Conservation (phyloP, 257 asterid genomes). For the Capsicum chinense region DNA sequence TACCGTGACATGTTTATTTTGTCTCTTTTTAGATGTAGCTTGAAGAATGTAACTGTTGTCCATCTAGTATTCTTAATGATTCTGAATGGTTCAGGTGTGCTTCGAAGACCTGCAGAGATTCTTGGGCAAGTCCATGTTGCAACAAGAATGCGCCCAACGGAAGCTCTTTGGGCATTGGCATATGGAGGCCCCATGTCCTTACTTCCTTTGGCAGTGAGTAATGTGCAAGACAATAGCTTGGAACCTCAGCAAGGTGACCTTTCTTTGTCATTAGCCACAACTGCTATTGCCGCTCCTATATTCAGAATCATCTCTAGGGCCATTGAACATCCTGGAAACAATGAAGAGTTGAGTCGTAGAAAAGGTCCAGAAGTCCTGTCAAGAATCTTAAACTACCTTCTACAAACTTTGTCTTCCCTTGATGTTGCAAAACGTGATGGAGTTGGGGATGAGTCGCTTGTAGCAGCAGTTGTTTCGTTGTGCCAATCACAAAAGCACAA, state of each 20-base stretch:
- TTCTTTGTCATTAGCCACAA: conserved; percentile 70
- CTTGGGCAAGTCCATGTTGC: conserved; percentile 99
- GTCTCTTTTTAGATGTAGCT: background rate
- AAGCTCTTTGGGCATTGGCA: conserved; percentile 97
- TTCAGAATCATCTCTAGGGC: conserved; percentile 92
- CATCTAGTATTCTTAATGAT: conserved; percentile 7
- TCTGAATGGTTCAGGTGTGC: conserved; percentile 62
- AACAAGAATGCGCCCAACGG: conserved; percentile 85
- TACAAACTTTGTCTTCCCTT: conserved; percentile 75
- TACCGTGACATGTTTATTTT: background rate
- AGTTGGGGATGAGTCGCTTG: conserved; percentile 87
- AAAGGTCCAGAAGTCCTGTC: conserved; percentile 98
- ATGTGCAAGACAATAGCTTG: conserved; percentile 77
- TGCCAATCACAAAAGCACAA: conserved; percentile 90
- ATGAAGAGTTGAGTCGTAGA: conserved; percentile 84
- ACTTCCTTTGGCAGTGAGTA: conserved; percentile 88
- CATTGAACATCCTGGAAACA: conserved; percentile 82
- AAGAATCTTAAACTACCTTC: conserved; percentile 82
- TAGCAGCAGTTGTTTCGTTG: conserved; percentile 82
- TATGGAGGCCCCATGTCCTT: conserved; percentile 94
- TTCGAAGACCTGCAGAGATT: conserved; percentile 96
- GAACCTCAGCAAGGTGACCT: conserved; percentile 79
- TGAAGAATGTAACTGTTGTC: conserved; percentile 17
- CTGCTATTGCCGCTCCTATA: conserved; percentile 90
- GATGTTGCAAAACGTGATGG: conserved; percentile 66